Evolutionary conservation across 129 eudicot genomes (phyloP), one percentile per base, ranked within the genome.

Genomic region (Centaurea solstitialis): DNA sequence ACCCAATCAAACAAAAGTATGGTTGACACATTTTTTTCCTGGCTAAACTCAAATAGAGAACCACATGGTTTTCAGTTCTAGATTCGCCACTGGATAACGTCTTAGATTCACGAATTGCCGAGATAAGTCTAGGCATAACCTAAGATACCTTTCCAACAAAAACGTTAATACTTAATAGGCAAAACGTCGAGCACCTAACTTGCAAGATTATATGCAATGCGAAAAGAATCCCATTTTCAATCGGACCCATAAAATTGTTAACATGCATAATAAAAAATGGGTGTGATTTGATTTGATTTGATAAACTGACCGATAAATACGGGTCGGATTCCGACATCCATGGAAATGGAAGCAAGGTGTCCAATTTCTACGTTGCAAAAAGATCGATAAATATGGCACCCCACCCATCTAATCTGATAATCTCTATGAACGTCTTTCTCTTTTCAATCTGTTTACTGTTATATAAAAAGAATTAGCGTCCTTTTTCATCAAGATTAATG

Each of bases 301-400:
- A 70, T 1, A 37, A 37, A 70, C 15, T 33, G 50, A 37, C 83
- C 83, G 72, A 80, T 72, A 23, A 38, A 64, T 10, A 15, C 41
- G 67, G 33, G 30, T 26, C 30, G 30, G 30, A 26, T n/a, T 41
- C 30, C 70, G 18, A 69, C 13, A 76, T 13, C 23, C 57, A 76
- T 76, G 72, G 39, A 64, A 4, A 26, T 7, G 8, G 5, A 26
- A 43, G 11, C 17, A 0, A 76, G 26, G 47, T 76, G 75, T 78
- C 75, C 73, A 78, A 9, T 9, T 24, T 68, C 21, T 72, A 15
- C 18, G 1, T 12, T 7, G 13, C n/a, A 6, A n/a, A 64, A 61
- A 45, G 83, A 11, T 80, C 85, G 85, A 82, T 6, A 82, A 24
- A 69, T 6, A 82, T 70, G 85, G 50, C 71, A 69, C 15, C n/a